Base-by-base conservation (phyloP, 768 basidiomycete species). In the Lepiota subincarnata region DNA sequence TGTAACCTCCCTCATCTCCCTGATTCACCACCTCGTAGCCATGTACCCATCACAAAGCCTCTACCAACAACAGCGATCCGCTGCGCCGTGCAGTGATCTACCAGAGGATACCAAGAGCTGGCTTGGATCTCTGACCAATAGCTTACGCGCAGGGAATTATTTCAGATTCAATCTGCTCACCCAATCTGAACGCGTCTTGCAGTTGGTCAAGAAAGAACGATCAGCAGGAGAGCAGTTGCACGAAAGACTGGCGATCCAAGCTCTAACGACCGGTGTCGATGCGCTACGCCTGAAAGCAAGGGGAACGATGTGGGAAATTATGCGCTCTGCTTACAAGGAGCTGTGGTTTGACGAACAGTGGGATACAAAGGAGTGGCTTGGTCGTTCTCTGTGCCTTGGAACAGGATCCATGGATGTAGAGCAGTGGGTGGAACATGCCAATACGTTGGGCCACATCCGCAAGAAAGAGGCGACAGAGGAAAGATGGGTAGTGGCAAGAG, bases 251-350 rank as follows among this genome's bases (percentile, higher is more conserved):
- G 69, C 71, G 1, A 52, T 63, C n/a, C 66, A 67, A 43, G 81
- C 85, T 7, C 48, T 86, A 4, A 65, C 62, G 24, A 60, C 59
- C 13, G 70, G 83, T 1, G 61, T 84, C 8, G 73, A 77, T 18
- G 66, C 67, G 3, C 62, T 89, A 34, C 76, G 82, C 13, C 62
- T 54, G 2, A 83, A 79, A 64, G 73, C 73, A 5, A 74, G 83
- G 28, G 71, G 73, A 16, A 77, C 70, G n/a, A 68, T 80, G 1
- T 89, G 87, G 87, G 62, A 45, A 0, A 66, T 86, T 13, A 59
- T 89, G 40, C 80, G 85, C 26, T 70, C 76, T 18, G 80, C 80
- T 0, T 89, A 89, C 64, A 73, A 84, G 41, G 87, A 89, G 60
- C 51, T 88, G 14, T 68, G 70, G 26, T 77, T 73, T 55, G 69